phyloP scores from a whole-genome alignment of 345 rosid species.

The Sisymbrium irio region DNA sequence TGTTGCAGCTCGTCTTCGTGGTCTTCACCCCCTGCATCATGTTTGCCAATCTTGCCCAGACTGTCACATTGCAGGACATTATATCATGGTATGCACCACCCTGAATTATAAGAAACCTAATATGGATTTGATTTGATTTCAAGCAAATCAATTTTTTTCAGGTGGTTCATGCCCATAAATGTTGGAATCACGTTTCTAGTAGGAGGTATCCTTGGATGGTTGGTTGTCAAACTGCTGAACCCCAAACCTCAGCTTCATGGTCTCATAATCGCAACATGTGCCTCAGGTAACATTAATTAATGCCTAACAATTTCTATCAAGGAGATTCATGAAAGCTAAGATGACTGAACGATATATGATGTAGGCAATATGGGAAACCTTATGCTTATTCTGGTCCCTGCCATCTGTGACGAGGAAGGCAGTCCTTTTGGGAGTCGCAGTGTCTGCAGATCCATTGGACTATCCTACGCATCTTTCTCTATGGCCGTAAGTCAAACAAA shows the following conservation, averaged over 20 bases:
- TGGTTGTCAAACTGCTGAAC: slow-evolving; percentile 66
- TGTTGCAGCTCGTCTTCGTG: slow-evolving; percentile 71
- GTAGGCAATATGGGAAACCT: slow-evolving; percentile 91
- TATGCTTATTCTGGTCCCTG: slow-evolving; percentile 71
- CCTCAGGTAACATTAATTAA: slow-evolving; percentile 53
- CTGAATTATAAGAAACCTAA: background rate
- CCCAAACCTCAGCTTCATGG: slow-evolving; percentile 84
- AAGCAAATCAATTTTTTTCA: slow-evolving; percentile 21
- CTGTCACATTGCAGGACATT: slow-evolving; percentile 84
- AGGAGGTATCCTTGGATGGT: slow-evolving; percentile 88
- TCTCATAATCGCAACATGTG: slow-evolving; percentile 74
- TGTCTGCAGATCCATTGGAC: slow-evolving; percentile 59
- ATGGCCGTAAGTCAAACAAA: slow-evolving; percentile 72
- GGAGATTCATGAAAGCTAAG: background rate
- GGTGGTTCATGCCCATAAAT: slow-evolving; percentile 99
- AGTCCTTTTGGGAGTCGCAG: slow-evolving; percentile 67
- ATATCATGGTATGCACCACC: slow-evolving; percentile 63
- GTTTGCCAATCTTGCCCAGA: slow-evolving; percentile 76
- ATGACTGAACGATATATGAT: background rate
- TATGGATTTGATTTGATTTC: background rate
- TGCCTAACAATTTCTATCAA: background rate
- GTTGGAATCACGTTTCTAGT: slow-evolving; percentile 74
- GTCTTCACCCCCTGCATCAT: slow-evolving; percentile 84
- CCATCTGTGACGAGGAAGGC: slow-evolving; percentile 77
- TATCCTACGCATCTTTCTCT: slow-evolving; percentile 92